These are phyloP conservation scores for Tolypocladium tropicale DNA, from an alignment of 2,329 filamentous ascomycete species.

Conservation along the genomic window DNA sequence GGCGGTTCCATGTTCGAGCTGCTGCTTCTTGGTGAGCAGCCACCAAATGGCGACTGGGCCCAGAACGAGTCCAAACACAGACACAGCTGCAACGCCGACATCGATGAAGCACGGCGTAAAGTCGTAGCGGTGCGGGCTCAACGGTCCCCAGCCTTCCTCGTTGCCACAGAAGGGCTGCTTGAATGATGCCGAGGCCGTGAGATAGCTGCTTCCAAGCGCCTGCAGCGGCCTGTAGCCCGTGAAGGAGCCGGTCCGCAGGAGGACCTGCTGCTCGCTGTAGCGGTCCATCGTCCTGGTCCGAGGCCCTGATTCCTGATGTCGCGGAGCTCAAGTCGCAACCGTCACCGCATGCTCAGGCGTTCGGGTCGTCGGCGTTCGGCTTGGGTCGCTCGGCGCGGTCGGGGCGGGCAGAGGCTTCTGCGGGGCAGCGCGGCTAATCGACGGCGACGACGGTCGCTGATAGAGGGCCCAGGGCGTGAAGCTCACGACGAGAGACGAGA, in stretches of 20 bases:
- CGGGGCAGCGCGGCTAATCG: not conserved
- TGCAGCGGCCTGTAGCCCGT: slow-evolving; percentile 43
- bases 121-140: slow-evolving; percentile 81
- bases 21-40: slow-evolving; percentile 58
- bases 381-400: slow-evolving; percentile 1
- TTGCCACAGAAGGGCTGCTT: slow-evolving; percentile 77
- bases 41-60: slow-evolving; percentile 74
- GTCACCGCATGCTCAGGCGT: slow-evolving; percentile 9
- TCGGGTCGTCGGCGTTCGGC: slow-evolving; percentile 9
- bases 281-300: slow-evolving; percentile 15
- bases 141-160: slow-evolving; percentile 86
- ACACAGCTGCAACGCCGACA: slow-evolving; percentile 71
- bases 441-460: not conserved
- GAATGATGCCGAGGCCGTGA: slow-evolving; percentile 36
- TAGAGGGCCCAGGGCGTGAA: not conserved
- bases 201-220: slow-evolving; percentile 48
- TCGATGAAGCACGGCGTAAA: slow-evolving; percentile 98
- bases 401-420: not conserved
- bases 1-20: slow-evolving; percentile 43
- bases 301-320: slow-evolving; percentile 9
- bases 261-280: slow-evolving; percentile 31
- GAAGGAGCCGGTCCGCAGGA: slow-evolving; percentile 50
- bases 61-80: slow-evolving; percentile 66
- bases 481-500: not conserved
- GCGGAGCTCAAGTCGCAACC: not conserved